These are phyloP conservation scores for Hermanozyma aechmeae DNA, from an alignment of 805 yeast genomes.

Conservation along the genomic window DNA sequence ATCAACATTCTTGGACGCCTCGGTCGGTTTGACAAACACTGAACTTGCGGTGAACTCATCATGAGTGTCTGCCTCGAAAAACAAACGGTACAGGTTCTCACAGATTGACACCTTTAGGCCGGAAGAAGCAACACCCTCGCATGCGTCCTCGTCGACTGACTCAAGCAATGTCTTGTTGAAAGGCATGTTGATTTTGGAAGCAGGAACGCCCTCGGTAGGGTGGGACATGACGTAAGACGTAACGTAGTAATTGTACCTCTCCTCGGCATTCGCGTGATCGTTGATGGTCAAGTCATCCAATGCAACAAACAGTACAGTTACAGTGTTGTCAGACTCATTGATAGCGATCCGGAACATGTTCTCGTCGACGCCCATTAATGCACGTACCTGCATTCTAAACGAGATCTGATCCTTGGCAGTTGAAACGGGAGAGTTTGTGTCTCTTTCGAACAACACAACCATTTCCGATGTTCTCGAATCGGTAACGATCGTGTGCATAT, in stretches of 20 bases:
- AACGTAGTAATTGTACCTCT: slow-evolving; percentile 85
- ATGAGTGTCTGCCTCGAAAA: slow-evolving; percentile 68
- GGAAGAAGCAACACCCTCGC: slow-evolving; percentile 59
- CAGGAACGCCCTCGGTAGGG: slow-evolving; percentile 93
- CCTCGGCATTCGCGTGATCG: slow-evolving; percentile 63
- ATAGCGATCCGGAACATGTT: slow-evolving; percentile 84
- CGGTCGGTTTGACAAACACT: slow-evolving; percentile 32
- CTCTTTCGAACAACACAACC: slow-evolving; percentile 72
- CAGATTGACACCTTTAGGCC: slow-evolving; percentile 72
- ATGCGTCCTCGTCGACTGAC: slow-evolving; percentile 43
- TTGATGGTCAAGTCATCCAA: slow-evolving; percentile 78
- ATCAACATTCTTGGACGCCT: slow-evolving; percentile 13
- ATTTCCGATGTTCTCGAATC: slow-evolving; percentile 78
- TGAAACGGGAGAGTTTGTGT: slow-evolving; percentile 54
- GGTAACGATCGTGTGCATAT: slow-evolving; percentile 73
- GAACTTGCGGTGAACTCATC: slow-evolving; percentile 70
- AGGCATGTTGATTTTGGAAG: slow-evolving; percentile 69
- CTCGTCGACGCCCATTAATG: slow-evolving; percentile 72
- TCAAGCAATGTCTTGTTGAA: slow-evolving; percentile 55
- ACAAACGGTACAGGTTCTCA: slow-evolving; percentile 67
- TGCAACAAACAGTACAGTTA: slow-evolving; percentile 74
- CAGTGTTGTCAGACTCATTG: slow-evolving; percentile 41
- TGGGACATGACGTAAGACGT: slow-evolving; percentile 90
- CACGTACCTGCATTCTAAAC: slow-evolving; percentile 81
- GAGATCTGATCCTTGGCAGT: slow-evolving; percentile 82